A percentile compares a stretch with the other conserved stretches of the same genome.
These are phyloP conservation scores for Umbelopsis sp. DNA, from an alignment of 192 early-diverging fungal species.

Conservation along the genomic window DNA sequence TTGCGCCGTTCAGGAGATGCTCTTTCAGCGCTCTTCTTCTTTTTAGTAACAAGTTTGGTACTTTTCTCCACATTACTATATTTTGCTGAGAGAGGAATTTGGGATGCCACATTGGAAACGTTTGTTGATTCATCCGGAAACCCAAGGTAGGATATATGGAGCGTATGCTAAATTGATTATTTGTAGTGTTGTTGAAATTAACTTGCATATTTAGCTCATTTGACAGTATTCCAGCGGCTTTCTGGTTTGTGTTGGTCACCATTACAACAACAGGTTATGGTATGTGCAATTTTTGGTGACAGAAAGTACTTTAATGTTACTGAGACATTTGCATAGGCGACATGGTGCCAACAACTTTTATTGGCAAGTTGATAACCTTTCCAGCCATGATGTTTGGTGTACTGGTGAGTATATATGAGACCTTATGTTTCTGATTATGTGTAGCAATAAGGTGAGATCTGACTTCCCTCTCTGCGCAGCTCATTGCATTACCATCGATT, in stretches of 20 bases:
- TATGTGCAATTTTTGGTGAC: constrained; percentile 3
- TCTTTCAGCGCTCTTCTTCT: constrained; percentile 71
- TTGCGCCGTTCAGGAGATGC: constrained; percentile 76
- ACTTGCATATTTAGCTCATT: constrained; percentile 47
- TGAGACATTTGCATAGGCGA: constrained; percentile 49
- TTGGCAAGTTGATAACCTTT: constrained; percentile 79
- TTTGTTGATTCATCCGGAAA: constrained; percentile 71
- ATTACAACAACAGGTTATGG: constrained; percentile 82
- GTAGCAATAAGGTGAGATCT: background rate
- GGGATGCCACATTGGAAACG: constrained; percentile 63
- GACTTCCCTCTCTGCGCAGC: constrained; percentile 27
- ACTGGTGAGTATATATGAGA: constrained; percentile 42
- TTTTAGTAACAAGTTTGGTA: constrained; percentile 69
- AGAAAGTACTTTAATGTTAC: background rate
- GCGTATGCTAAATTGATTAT: background rate
- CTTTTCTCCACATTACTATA: constrained; percentile 78
- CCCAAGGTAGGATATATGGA: constrained; percentile 48
- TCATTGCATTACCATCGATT: constrained; percentile 83
- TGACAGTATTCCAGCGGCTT: constrained; percentile 77
- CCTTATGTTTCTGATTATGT: background rate
- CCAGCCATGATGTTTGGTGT: constrained; percentile 85
- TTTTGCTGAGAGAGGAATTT: constrained; percentile 81
- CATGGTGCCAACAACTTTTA: constrained; percentile 79
- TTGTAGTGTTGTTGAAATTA: background rate
- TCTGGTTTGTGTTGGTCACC: constrained; percentile 79